phyloP scores from a whole-genome alignment of 345 rosid genomes.

The Arabidopsis arenosa region DNA sequence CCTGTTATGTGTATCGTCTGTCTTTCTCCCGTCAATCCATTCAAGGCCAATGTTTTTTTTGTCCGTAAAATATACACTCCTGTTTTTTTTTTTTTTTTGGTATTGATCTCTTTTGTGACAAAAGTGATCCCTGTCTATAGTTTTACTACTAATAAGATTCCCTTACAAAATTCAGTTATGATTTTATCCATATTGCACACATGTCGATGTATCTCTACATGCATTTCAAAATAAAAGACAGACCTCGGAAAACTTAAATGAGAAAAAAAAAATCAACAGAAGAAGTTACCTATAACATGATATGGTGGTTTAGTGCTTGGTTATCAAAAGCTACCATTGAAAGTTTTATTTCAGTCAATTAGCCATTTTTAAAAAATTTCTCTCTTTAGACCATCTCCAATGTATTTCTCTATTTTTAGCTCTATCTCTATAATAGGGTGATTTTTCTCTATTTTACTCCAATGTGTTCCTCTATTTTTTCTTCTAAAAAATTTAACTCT shows the following conservation, averaged over 20 bases:
- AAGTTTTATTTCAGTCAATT: background rate
- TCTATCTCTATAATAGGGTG: too few species aligned
- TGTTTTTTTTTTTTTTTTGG: background rate
- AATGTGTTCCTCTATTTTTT: too few species aligned
- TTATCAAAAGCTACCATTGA: background rate
- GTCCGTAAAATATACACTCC: background rate
- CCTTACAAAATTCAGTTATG: background rate
- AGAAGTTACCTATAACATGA: background rate
- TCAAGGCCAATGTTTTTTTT: too few species aligned
- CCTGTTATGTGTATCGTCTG: too few species aligned
- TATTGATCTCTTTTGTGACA: background rate
- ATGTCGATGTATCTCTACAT: background rate
- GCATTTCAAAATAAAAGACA: too few species aligned
- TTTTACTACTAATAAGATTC: background rate
- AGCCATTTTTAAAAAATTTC: too few species aligned
- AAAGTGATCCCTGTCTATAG: background rate
- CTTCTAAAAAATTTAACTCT: too few species aligned
- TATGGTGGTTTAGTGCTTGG: background rate
- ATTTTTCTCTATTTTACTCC: too few species aligned
- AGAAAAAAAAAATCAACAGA: background rate
- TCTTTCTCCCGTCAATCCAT: too few species aligned
- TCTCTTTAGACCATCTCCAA: too few species aligned
- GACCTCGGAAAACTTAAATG: too few species aligned
- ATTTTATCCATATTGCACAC: background rate
- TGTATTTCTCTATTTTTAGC: too few species aligned